These are phyloP conservation scores for Saccharomycopsis sp. DNA, from an alignment of 805 yeast genomes.

Conservation along the genomic window DNA sequence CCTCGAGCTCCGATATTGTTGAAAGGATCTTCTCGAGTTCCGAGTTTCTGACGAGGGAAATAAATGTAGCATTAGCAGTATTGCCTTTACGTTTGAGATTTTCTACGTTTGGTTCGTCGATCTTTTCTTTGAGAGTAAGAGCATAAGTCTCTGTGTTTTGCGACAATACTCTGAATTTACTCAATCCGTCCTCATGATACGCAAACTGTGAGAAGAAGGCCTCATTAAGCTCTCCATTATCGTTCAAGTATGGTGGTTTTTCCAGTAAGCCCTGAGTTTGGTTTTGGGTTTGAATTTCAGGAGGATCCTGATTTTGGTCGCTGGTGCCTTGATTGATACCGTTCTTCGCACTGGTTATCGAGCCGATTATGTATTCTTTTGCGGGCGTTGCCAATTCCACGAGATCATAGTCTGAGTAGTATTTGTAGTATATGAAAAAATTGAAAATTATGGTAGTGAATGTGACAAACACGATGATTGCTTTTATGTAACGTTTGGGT, in stretches of 20 bases:
- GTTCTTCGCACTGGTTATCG: not conserved
- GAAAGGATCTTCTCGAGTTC: slow-evolving; percentile 44
- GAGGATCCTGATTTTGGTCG: slow-evolving; percentile 15
- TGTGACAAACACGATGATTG: not conserved
- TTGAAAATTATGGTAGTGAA: slow-evolving; percentile 17
- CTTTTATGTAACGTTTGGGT: not conserved
- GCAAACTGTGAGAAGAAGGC: slow-evolving; percentile 10
- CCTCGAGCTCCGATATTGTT: slow-evolving; percentile 58
- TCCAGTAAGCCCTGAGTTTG: too few species aligned
- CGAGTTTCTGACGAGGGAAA: slow-evolving; percentile 64
- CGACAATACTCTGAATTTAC: slow-evolving; percentile 25
- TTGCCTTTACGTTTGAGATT: slow-evolving; percentile 29
- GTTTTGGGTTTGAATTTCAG: too few species aligned
- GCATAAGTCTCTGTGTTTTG: slow-evolving; percentile 35
- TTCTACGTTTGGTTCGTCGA: slow-evolving; percentile 43
- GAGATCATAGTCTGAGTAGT: not conserved
- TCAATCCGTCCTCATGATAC: slow-evolving; percentile 4
- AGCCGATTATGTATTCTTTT: not conserved
- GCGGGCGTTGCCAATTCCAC: not conserved
- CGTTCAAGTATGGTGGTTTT: slow-evolving; percentile 4
- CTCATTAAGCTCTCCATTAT: slow-evolving; percentile 14
- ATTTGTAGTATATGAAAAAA: not conserved
- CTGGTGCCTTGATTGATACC: not conserved
- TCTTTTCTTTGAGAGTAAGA: slow-evolving; percentile 30
- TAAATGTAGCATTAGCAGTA: slow-evolving; percentile 67